Evolutionary conservation across 495 filamentous ascomycete species (phyloP), one percentile per base, ranked within the genome.

Genomic region (Rusavskia elegans): DNA sequence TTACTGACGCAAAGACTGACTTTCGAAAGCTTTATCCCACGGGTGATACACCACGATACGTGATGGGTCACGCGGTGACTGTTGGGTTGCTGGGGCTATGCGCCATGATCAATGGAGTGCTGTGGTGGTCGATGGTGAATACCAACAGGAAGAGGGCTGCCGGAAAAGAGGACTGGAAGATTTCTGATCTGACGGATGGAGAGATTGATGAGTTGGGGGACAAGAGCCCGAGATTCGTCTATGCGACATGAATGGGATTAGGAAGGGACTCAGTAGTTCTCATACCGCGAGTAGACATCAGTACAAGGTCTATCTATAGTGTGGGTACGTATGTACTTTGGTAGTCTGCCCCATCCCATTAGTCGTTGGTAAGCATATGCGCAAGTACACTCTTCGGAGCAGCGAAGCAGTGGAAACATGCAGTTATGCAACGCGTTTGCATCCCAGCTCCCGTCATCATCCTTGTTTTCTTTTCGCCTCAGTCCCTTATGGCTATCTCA

Each of bases 191-290:
- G 67, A 72, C 70, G 0, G 80, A 84, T 49, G 78, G 82, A 25
- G 79, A 84, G 55, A 71, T 87, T 17, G 73, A 72, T 20, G 82
- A 85, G 60, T 63, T 87, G 52, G 84, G 84, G 19, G 84, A 88
- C 61, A 75, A 78, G 21, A 82, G 73, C 53, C 81, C 81, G 17
- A 70, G 73, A 45, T 84, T 75, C 59, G 59, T 66, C 29, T 84
- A 78, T 60, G 79, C 71, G 36, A 73, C 67, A 23, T 82, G 25
- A 27, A 6, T 27, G 25, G 25, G 25, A 27, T 27, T 4, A 27
- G 7, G 25, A 27, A 27, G 25, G 1, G 25, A n/a, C 25, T 27
- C 25, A 27, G 25, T 27, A 27, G 25, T 27, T 27, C 25, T 27
- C 25, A 27, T 27, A 27, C 25, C 25, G 25, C 25, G 25, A 3